Evolutionary conservation across 2,329 filamentous ascomycete species (phyloP), one percentile per base, ranked within the genome.

Genomic region (Fusarium tjaetaba): DNA sequence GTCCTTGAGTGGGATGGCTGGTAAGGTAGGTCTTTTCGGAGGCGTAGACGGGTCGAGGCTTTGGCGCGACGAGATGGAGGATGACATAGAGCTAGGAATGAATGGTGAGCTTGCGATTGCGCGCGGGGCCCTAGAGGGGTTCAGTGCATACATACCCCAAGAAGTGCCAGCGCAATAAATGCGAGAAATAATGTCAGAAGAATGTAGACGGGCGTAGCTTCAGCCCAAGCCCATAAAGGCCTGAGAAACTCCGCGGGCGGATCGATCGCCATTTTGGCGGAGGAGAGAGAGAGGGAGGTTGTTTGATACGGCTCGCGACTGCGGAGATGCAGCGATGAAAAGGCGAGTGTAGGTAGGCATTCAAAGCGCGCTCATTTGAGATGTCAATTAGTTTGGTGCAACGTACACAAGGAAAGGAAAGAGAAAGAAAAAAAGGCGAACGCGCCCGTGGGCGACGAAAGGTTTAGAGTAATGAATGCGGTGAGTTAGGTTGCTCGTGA

Each of bases 21-120:
- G 94, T 97, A 55, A 90, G 88, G 85, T 96, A 99, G 42, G 88
- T 91, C 85, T 96, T 97, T 82, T 99, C 96, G 38, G 94, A 94
- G 8, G 89, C 86, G 39, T 91, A 86, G 4, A 94, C 89, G 30
- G 87, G 84, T 64, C 96, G 93, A 15, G 96, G 96, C 57, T 91
- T 90, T 22, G 95, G 95, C 14, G 95, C 95, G 80, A 97, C 86
- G 67, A 94, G 81, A 80, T 90, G 91, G 55, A 98, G 88, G 68
- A 91, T 83, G 58, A 90, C 79, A 79, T 93, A 95, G 78, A 91
- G 79, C 83, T 85, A 64, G 30, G 61, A 39, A 60, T 52, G 61
- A 39, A 60, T 26, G 36, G 58, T 75, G 43, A 76, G 70, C 52
- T 59, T 70, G 28, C 41, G 41, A 51, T 58, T 34, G 32, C 49